Conservation (phyloP, 108 stramenopile species). For the Pelagomonas calceolata region DNA sequence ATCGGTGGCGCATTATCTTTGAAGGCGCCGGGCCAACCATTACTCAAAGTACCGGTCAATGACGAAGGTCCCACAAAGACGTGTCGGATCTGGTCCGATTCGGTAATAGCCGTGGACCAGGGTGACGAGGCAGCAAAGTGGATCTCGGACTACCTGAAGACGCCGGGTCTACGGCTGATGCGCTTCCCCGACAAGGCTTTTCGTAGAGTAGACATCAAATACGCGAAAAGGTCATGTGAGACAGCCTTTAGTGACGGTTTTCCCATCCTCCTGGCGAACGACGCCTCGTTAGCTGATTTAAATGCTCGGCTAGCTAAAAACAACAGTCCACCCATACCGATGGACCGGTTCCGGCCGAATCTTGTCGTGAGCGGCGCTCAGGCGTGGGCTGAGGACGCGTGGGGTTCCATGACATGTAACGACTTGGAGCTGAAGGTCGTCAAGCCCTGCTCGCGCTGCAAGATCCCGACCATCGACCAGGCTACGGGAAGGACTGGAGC, state of each 20-base stretch:
- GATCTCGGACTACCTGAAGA: constrained; percentile 23
- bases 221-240: constrained; percentile 7
- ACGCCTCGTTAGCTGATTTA: constrained; percentile 36
- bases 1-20: constrained; percentile 15
- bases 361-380: constrained; percentile 33
- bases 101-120: constrained; percentile 29
- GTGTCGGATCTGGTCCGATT: constrained; percentile 39
- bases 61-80: neutral
- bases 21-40: constrained; percentile 23
- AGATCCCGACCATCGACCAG: constrained; percentile 40
- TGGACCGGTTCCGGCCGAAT: constrained; percentile 51
- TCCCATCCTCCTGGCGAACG: constrained; percentile 30
- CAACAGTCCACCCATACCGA: constrained; percentile 10
- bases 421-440: constrained; percentile 20
- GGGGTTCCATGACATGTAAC: constrained; percentile 16
- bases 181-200: constrained; percentile 28
- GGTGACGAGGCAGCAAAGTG: constrained; percentile 33
- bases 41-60: constrained; percentile 26
- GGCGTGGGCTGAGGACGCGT: constrained; percentile 35
- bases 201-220: constrained; percentile 22
- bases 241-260: constrained; percentile 48
- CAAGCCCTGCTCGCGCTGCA: constrained; percentile 44
- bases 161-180: constrained; percentile 30
- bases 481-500: constrained; percentile 1
- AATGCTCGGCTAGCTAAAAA: constrained; percentile 20